Evolutionary conservation across 192 early-diverging fungal species (phyloP), one percentile per base, ranked within the genome.

Genomic region (Umbelopsis isabellina): DNA sequence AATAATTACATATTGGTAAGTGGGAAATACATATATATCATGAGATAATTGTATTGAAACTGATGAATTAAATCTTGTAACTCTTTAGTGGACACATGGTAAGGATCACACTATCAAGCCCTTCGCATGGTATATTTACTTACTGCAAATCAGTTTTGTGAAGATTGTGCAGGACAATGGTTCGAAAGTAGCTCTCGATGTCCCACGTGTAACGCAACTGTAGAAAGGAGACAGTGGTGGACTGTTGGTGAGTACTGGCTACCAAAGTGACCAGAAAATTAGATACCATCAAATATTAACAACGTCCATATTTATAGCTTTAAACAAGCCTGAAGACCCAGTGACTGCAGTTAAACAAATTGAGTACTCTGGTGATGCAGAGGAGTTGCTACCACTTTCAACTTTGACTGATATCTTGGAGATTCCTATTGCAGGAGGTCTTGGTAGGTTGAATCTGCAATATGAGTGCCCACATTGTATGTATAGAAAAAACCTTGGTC

Each of bases 1-100:
- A 13, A 71, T 71, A 2, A 58, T 71, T 11, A 71, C 70, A 27
- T 71, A 65, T 27, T 71, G 70, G 70, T 71, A 71, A 25, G 65
- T 46, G 18, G 8, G 23, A 7, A 25, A 6, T 23, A 3, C 16
- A 3, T 49, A 3, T 49, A 49, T 49, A 16, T 16, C 37, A 16
- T 21, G 23, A 20, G 7, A 10, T 30, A 15, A 49, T 5, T 1
- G 8, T 30, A 21, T 7, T 33, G 2, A 9, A 61, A 27, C 30
- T 5, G 30, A 20, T 6, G 46, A 33, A 12, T 45, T 21, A 20
- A 18, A 45, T 41, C 4, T 25, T 46, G 6, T 61, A 25, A 21
- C n/a, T 58, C 4, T 49, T 21, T 61, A 71, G 70, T 65, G 70
- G 55, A 20, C 70, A 71, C 33, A 65, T 71, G 70, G 70, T 58